phyloP scores from a whole-genome alignment of 176 grass and related monocot genomes.

The Aegilops umbellulata region DNA sequence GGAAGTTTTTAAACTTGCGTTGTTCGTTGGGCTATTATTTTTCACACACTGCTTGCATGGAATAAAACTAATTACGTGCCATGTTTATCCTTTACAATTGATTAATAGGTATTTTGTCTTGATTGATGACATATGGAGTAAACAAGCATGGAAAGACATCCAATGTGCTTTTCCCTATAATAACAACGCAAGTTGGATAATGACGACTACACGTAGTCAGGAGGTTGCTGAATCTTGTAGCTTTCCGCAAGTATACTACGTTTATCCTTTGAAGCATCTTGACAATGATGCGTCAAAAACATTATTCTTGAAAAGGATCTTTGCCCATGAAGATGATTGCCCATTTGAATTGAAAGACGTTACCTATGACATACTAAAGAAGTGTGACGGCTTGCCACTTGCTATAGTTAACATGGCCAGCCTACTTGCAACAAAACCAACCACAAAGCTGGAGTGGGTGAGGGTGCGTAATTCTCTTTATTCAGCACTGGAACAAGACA shows the following conservation, averaged over 20 bases:
- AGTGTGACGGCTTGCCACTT: neutral
- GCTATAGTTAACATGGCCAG: slow-evolving; percentile 28
- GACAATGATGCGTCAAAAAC: neutral
- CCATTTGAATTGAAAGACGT: slow-evolving; percentile 13
- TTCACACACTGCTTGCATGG: too few relatives aligned
- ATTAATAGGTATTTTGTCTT: slow-evolving; percentile 21
- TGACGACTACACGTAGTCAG: slow-evolving; percentile 29
- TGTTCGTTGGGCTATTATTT: too few relatives aligned
- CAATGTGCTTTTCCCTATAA: slow-evolving; percentile 26
- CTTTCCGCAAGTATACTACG: neutral
- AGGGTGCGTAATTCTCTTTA: neutral
- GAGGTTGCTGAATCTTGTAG: slow-evolving; percentile 28
- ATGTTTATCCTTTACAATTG: neutral
- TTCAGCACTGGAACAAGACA: neutral
- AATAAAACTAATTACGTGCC: too few relatives aligned
- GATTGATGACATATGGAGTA: slow-evolving; percentile 49
- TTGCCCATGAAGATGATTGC: neutral
- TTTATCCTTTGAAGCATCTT: slow-evolving; percentile 20
- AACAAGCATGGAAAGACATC: slow-evolving; percentile 15
- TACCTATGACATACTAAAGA: slow-evolving; percentile 16
- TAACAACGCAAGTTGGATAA: slow-evolving; percentile 22
- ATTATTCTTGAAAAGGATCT: slow-evolving; percentile 37
- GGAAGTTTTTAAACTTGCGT: too few relatives aligned
- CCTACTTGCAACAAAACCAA: slow-evolving; percentile 4
- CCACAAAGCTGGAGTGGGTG: slow-evolving; percentile 8